A percentile compares a stretch with the other conserved stretches of the same genome.
Evolutionary conservation across 495 filamentous ascomycete genomes (phyloP).

Genomic region (Penicillium mononematosum): DNA sequence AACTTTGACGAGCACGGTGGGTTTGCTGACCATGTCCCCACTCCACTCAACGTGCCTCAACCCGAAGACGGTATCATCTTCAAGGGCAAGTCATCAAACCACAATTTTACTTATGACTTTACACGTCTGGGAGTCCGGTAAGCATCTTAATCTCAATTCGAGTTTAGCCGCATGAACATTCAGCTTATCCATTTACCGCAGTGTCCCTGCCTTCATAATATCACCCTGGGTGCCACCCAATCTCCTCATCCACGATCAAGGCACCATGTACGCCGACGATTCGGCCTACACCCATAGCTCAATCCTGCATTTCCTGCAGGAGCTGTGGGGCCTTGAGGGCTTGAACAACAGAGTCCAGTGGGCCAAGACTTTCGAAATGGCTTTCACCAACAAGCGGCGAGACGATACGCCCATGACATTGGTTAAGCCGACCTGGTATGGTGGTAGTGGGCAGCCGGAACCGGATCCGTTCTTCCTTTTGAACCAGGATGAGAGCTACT

Average conservation of each 20-base stretch:
- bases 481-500: constrained; percentile 38
- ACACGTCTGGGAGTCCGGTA: constrained; percentile 47
- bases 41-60: constrained; percentile 38
- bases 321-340: constrained; percentile 43
- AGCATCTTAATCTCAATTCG: background rate
- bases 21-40: constrained; percentile 48
- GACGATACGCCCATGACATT: constrained; percentile 35
- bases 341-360: constrained; percentile 44
- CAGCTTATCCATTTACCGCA: constrained; percentile 2
- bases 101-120: constrained; percentile 42
- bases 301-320: constrained; percentile 42
- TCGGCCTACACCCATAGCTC: constrained; percentile 45
- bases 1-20: constrained; percentile 52
- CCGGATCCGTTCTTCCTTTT: constrained; percentile 31
- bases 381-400: constrained; percentile 31
- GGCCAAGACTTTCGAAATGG: constrained; percentile 39
- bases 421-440: constrained; percentile 35
- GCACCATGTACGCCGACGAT: constrained; percentile 40
- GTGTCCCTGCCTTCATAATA: constrained; percentile 44
- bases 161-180: background rate
- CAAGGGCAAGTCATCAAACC: constrained; percentile 38
- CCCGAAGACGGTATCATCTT: constrained; percentile 40
- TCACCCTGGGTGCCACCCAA: constrained; percentile 44
- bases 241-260: constrained; percentile 40
- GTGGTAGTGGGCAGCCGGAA: constrained; percentile 32